A percentile compares a stretch with the other conserved stretches of the same genome.
phyloP scores from a whole-genome alignment of 1,284 basidiomycete genomes.

The Trichosporon sp. region DNA sequence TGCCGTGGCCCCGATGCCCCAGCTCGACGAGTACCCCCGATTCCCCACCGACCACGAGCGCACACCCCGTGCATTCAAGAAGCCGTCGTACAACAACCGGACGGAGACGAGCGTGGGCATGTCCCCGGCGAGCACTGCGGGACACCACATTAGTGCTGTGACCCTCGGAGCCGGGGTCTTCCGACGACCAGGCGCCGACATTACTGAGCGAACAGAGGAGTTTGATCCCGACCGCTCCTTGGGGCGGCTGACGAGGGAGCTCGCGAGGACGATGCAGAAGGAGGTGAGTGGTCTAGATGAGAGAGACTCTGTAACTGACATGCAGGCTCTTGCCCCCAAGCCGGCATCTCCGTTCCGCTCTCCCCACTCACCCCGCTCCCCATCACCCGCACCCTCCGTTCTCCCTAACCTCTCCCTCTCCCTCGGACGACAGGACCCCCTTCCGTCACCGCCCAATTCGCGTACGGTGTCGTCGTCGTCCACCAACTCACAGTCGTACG shows the following conservation, averaged over 20 bases:
- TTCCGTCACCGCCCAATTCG: constrained; percentile 36
- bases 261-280: constrained; percentile 41
- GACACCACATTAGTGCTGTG: constrained; percentile 77
- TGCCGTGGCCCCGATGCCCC: constrained; percentile 5
- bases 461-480: constrained; percentile 22
- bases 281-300: constrained; percentile 26
- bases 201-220: constrained; percentile 49
- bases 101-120: constrained; percentile 19
- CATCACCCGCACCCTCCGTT: constrained; percentile 14
- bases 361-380: constrained; percentile 14
- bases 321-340: constrained; percentile 15
- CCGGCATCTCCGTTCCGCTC: constrained; percentile 14
- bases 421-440: constrained; percentile 38
- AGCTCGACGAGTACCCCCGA: constrained; percentile 5
- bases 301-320: neutral
- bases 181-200: constrained; percentile 56
- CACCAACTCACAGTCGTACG: neutral
- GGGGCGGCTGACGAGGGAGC: constrained; percentile 54
- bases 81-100: constrained; percentile 1
- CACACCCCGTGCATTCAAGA: constrained; percentile 13
- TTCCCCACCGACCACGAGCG: constrained; percentile 10
- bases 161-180: constrained; percentile 78
- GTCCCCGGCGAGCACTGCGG: constrained; percentile 65
- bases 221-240: constrained; percentile 81
- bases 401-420: constrained; percentile 52